Evolutionary conservation across 2,329 filamentous ascomycete species (phyloP), one percentile per base, ranked within the genome.

Genomic region (Botrytis porri): DNA sequence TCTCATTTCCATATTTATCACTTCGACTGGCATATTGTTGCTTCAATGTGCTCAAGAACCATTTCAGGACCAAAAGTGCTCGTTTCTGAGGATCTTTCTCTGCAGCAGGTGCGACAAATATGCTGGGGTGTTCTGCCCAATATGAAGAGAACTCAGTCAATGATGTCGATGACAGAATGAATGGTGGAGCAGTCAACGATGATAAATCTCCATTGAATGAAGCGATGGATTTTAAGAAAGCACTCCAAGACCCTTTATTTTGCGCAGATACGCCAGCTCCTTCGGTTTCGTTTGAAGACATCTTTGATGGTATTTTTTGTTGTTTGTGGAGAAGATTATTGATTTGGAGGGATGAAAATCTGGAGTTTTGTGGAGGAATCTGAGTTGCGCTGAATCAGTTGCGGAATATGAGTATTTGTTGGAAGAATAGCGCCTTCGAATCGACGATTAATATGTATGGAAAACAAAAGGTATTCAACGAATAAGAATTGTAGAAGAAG

Each of bases 41-140:
- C 85, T 96, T 97, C 70, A 98, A 86, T 5, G 95, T 97, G 80
- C 90, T 95, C 72, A 98, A 84, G 84, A 98, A 98, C 95, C 95
- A 98, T 83, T 95, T 97, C 78, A 98, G 85, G n/a, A 98, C 95
- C 48, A 95, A 86, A 77, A 97, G 84, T 32, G 93, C 91, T 75
- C 95, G 90, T 85, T 94, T 96, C 79, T 92, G 89, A 0, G 94
- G 88, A 81, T 97, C 92, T 70, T 90, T 79, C 82, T 97, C 94
- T 73, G 87, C 86, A 66, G 94, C 92, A 4, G 95, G 93, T 20
- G 95, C 94, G 74, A 94, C 89, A 78, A 98, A 92, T 74, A 97
- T 84, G 29, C 85, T 83, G 5, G 93, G 93, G 79, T 94, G 91
- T 77, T 94, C 92, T 75, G 90, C 90, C 93, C 93, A 95, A 84